These are phyloP conservation scores for Cadophora sp. DNA, from an alignment of 2,329 filamentous ascomycete species.

Conservation along the genomic window DNA sequence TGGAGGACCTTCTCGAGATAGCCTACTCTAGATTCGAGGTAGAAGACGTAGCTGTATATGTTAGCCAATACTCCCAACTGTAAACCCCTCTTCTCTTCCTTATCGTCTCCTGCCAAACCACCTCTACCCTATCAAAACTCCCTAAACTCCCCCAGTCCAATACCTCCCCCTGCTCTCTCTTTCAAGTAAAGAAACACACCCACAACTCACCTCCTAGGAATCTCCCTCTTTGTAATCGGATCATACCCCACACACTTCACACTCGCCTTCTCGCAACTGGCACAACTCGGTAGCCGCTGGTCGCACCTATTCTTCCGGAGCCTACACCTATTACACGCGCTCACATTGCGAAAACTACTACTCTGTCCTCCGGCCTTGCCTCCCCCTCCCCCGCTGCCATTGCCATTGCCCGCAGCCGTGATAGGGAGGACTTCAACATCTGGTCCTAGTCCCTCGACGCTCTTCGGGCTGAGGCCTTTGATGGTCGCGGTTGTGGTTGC, in stretches of 20 bases:
- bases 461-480: constrained; percentile 41
- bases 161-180: neutral
- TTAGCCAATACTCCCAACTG: constrained; percentile 12
- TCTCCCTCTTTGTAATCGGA: constrained; percentile 94
- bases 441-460: constrained; percentile 31
- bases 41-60: constrained; percentile 81
- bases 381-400: constrained; percentile 42
- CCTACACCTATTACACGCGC: constrained; percentile 91
- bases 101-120: neutral
- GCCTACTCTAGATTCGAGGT: constrained; percentile 84
- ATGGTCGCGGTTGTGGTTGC: constrained; percentile 37
- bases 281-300: constrained; percentile 88
- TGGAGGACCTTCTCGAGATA: constrained; percentile 81
- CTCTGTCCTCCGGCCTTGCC: constrained; percentile 60
- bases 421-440: constrained; percentile 5
- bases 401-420: constrained; percentile 15
- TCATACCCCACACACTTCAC: constrained; percentile 95
- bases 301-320: constrained; percentile 95
- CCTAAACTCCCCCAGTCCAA: neutral
- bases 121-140: too few species aligned
- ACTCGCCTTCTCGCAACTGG: constrained; percentile 89
- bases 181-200: neutral
- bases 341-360: constrained; percentile 83
- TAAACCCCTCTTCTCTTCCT: neutral
- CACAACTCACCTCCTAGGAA: constrained; percentile 70